Evolutionary conservation across 176 grass and related monocot genomes (phyloP).

Genomic region (Stipa capillata): DNA sequence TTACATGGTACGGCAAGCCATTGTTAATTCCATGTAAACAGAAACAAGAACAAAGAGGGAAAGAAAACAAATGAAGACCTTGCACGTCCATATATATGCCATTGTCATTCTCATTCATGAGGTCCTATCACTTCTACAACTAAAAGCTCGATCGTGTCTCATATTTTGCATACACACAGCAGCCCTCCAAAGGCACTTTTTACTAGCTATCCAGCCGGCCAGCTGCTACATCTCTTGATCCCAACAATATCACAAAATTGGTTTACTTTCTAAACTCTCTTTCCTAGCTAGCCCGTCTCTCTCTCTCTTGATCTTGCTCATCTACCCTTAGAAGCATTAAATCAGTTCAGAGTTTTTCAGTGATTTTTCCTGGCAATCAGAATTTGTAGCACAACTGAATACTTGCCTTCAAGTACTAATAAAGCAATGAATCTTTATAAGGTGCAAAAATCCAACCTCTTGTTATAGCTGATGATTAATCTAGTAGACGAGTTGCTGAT

Average conservation of each 20-base stretch:
- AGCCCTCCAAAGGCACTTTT: conserved; percentile 7
- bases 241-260: not conserved
- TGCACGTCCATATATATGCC: no score
- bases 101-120: not conserved
- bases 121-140: not conserved
- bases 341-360: no score
- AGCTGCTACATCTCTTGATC: not conserved
- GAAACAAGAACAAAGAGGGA: not conserved
- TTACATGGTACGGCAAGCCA: conserved; percentile 10
- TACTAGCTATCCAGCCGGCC: not conserved
- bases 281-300: no score
- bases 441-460: no score
- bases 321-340: no score
- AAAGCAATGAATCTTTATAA: no score
- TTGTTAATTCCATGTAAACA: not conserved
- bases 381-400: no score
- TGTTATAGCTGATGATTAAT: no score
- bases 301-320: not conserved
- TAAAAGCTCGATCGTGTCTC: not conserved
- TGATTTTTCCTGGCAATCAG: no score
- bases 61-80: not conserved
- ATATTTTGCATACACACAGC: conserved; percentile 13
- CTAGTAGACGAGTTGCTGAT: no score
- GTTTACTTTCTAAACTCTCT: no score
- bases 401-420: no score